Base-by-base conservation (phyloP, 225 moss, liverwort and hornwort genomes). In the Asterella californica region DNA sequence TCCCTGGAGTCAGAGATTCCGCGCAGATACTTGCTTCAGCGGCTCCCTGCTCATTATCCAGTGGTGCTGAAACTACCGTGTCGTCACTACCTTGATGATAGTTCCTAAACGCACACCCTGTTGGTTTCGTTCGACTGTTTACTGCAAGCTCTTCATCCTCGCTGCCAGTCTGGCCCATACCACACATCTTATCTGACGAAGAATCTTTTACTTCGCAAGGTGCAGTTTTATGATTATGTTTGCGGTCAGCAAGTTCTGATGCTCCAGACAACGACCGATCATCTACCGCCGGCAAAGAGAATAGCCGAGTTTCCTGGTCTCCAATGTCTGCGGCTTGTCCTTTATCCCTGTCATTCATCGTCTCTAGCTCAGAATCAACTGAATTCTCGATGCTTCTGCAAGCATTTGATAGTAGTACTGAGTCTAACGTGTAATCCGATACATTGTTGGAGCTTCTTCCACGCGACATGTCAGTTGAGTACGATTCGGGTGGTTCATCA, bases 1-100 rank as follows among this genome's bases (percentile, higher is more conserved):
- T 57, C 38, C 63, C 54, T 19, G 80, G 76, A 63, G 60, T 21
- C 48, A 65, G 50, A 37, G 80, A 57, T 33, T 62, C 34, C 49
- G 64, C 42, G 66, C 52, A 70, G 64, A 50, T 61, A n/a, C 59
- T 72, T 54, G 69, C 37, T 52, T 73, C 77, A n/a, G 52, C 15
- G 18, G 61, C 33, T 21, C 48, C 62, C 77, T 38, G 76, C 11
- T 78, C 80, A 59, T 54, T 38, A 29, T 52, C 24, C 52, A 65
- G 9, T 37, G 50, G 19, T 77, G 25, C 77, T 71, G 77, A 65
- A n/a, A 48, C 45, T 37, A 72, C 72, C 22, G 63, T 70, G 52
- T 84, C 80, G 36, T 77, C 66, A 18, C 30, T 81, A 22, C 55
- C 70, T n/a, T 61, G 36, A 37, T 62, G 59, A 38, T 76, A 27